phyloP scores from a whole-genome alignment of 75 land plant genomes.

The Larix kaempferi region DNA sequence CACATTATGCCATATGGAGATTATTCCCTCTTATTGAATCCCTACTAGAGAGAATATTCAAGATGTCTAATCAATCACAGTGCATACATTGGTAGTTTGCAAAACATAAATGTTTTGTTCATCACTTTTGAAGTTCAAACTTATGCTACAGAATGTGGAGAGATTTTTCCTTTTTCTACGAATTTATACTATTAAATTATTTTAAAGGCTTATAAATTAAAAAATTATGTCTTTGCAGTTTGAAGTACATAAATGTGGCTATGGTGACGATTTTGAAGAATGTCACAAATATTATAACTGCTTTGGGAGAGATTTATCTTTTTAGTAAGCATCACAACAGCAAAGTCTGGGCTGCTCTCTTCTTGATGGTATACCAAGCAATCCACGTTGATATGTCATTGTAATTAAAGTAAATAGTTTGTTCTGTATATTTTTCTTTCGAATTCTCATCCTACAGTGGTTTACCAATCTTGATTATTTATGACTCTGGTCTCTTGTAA shows the following conservation, averaged over 20 bases:
- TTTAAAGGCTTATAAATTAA: background rate
- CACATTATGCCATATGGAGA: background rate
- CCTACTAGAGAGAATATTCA: background rate
- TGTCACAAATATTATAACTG: conserved; percentile 91
- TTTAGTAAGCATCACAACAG: conserved; percentile 70
- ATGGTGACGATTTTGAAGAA: conserved; percentile 98
- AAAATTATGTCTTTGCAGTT: conserved; percentile 43
- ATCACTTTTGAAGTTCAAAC: background rate
- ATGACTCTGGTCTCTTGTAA: background rate
- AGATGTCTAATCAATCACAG: background rate
- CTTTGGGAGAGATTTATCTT: conserved; percentile 86
- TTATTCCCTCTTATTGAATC: background rate
- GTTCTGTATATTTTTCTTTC: background rate
- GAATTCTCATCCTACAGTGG: background rate
- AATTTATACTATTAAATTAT: background rate
- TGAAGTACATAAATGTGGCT: conserved; percentile 92
- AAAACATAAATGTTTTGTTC: background rate
- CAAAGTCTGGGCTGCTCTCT: conserved; percentile 90
- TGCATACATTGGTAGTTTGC: background rate
- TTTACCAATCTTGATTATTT: background rate
- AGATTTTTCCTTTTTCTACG: background rate
- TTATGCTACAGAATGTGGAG: background rate
- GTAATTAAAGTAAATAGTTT: background rate
- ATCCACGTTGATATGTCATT: background rate
- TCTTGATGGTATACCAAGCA: conserved; percentile 65